These are phyloP conservation scores for Parastagonospora nodorum DNA, from an alignment of 2,329 filamentous ascomycete species.

Conservation along the genomic window DNA sequence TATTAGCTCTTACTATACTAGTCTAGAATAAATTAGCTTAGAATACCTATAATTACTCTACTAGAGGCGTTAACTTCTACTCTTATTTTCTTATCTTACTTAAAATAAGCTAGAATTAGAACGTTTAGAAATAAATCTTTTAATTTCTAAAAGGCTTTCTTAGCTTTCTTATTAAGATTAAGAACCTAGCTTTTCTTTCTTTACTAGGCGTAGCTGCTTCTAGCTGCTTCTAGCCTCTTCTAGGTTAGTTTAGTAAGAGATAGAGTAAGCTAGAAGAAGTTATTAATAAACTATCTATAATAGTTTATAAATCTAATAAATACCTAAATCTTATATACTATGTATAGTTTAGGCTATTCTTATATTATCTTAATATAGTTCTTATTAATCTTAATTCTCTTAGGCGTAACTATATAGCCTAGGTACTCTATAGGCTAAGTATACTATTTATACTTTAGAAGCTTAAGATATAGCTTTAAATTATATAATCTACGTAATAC, in stretches of 20 bases:
- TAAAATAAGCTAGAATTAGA: not conserved
- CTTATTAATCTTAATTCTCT: not conserved
- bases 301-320: slow-evolving; percentile 11
- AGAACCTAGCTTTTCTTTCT: not conserved
- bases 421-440: slow-evolving; percentile 2
- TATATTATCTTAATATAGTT: slow-evolving; percentile 2
- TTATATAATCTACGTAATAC: no score
- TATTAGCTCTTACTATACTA: not conserved
- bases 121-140: not conserved
- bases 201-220: not conserved
- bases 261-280: not conserved
- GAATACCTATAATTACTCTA: not conserved
- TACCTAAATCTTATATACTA: not conserved
- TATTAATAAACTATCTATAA: not conserved
- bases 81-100: not conserved
- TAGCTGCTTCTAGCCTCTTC: not conserved
- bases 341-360: slow-evolving; percentile 4
- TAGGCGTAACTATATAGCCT: slow-evolving; percentile 1
- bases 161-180: not conserved
- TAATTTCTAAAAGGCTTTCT: not conserved
- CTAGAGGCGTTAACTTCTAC: not conserved
- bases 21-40: not conserved
- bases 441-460: slow-evolving; percentile 7
- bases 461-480: no score
- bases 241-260: not conserved